Evolutionary conservation across 257 asterid genomes (phyloP).

Genomic region (Plantago elongata): DNA sequence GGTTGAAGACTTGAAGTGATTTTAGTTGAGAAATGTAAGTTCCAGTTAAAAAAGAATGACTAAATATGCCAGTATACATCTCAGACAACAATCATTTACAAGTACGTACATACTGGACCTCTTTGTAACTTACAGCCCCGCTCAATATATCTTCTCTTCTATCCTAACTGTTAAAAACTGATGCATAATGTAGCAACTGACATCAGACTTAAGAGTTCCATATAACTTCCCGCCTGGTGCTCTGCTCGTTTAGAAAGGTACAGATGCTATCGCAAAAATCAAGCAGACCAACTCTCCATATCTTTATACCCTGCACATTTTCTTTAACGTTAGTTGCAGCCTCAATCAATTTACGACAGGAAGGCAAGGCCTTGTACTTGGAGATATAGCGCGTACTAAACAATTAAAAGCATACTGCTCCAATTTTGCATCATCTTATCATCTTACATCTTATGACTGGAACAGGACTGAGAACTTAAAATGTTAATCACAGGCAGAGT

Average conservation of each 20-base stretch:
- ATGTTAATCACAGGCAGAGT: too few species aligned
- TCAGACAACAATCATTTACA: conserved; percentile 5
- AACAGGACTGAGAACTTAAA: too few species aligned
- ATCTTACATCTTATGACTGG: too few species aligned
- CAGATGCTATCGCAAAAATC: background rate
- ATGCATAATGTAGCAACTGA: background rate
- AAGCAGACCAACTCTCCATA: conserved; percentile 11
- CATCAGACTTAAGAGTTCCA: background rate
- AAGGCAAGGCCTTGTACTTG: too few species aligned
- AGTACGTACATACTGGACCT: background rate
- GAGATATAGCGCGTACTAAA: too few species aligned
- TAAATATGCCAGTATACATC: conserved; percentile 3
- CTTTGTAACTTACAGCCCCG: background rate
- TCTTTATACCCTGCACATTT: conserved; percentile 25
- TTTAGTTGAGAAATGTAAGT: too few species aligned
- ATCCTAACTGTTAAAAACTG: conserved; percentile 18
- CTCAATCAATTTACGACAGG: too few species aligned
- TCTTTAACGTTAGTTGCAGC: background rate
- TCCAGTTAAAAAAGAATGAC: background rate
- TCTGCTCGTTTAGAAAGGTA: background rate
- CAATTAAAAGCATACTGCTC: too few species aligned
- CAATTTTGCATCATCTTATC: too few species aligned
- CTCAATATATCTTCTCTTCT: background rate
- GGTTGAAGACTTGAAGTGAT: too few species aligned
- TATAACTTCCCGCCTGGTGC: background rate